Base-by-base conservation (phyloP, 2,329 filamentous ascomycete species). In the Dendryphion nanum region DNA sequence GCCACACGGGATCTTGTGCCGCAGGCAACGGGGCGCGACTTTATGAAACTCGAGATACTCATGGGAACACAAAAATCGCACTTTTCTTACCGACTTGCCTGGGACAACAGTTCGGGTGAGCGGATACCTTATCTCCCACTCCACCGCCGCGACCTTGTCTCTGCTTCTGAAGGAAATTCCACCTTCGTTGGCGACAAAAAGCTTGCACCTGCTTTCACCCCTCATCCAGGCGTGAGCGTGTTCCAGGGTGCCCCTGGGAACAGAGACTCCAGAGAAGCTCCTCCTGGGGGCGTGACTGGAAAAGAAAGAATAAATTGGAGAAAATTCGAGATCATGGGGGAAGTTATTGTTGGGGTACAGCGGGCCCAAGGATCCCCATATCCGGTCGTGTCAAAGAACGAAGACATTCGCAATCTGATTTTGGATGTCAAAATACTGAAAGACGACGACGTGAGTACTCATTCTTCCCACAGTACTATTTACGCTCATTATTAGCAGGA, bases 261-360 rank as follows among this genome's bases (percentile, higher is more conserved):
- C 14, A 23, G 60, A 13, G 58, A 62, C 33, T 57, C 55, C 29
- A 43, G 80, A 75, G 64, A 67, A 38, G 59, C 64, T 14, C 62
- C 62, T 6, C 61, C 57, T 0, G 56, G 61, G 1, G 64, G 63
- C 13, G 57, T 67, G 1, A 48, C 43, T 13, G 63, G 63, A 16
- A 65, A 47, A 80, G 65, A 88, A 46, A 76, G 87, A 35, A 87
- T 98, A 61, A 97, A 97, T 63, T 98, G 93, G 93, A 89, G 85
- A 67, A 98, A 98, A 63, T 98, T 97, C 56, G 91, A 97, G 66
- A 85, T 98, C 20, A 82, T 97, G 67, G 90, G 90, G 5, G 91
- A 97, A 53, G 86, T 96, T 4, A 78, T 97, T 37, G 74, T 96
- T 42, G 85, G 88, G 2, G 83, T 98, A 38, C 94, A 96, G 78